Evolutionary conservation across 345 rosid species (phyloP).

Genomic region (Brassica carinata): DNA sequence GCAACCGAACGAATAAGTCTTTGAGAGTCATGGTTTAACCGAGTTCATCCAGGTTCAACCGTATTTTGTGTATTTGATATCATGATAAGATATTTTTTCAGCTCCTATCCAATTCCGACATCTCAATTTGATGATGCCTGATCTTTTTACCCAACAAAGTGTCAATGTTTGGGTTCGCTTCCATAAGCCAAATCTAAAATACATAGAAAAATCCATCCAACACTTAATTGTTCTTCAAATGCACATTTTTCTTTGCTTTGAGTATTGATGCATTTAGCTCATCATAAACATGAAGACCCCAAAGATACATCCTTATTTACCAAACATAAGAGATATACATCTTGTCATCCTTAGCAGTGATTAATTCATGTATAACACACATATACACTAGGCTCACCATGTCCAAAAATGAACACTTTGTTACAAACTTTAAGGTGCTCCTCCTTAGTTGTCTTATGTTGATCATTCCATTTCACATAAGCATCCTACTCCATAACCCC

Average conservation of each 20-base stretch:
- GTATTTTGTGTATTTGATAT: no score
- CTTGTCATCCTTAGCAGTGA: background rate
- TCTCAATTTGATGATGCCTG: no score
- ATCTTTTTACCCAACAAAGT: no score
- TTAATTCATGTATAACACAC: background rate
- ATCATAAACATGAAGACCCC: background rate
- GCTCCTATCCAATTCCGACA: no score
- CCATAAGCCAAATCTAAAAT: no score
- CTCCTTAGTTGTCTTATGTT: background rate
- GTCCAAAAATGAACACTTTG: no score
- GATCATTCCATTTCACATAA: background rate
- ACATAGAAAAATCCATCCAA: no score
- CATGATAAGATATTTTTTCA: no score
- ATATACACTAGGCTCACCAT: background rate
- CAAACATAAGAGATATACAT: background rate
- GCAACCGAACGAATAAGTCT: background rate
- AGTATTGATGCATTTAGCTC: background rate
- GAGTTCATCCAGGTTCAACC: background rate
- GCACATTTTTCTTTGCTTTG: background rate
- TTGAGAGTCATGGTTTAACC: background rate
- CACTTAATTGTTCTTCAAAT: no score
- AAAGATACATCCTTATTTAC: background rate
- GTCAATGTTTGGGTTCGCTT: no score
- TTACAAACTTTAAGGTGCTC: background rate
- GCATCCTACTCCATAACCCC: background rate